These are phyloP conservation scores for Avena eriantha DNA, from an alignment of 176 grass and related monocot species.

Conservation along the genomic window DNA sequence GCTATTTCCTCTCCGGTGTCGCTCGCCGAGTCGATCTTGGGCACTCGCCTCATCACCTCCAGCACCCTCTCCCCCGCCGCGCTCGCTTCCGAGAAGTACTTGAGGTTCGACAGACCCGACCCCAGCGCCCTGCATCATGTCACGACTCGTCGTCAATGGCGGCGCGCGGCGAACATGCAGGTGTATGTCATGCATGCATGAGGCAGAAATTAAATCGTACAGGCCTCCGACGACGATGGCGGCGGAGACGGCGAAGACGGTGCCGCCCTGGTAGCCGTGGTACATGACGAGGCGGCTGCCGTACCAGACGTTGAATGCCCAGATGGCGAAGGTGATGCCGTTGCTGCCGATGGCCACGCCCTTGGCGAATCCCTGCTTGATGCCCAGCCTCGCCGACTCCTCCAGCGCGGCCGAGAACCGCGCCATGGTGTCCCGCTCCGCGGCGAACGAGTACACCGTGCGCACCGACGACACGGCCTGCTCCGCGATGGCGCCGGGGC, in stretches of 20 bases:
- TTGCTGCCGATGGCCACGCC: conserved; percentile 92
- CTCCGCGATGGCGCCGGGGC: conserved; percentile 71
- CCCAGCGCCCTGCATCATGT: conserved; percentile 62
- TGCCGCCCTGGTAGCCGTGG: conserved; percentile 78
- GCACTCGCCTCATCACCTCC: conserved; percentile 73
- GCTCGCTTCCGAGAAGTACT: conserved; percentile 93
- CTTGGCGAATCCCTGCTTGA: conserved; percentile 91
- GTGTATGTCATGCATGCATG: not conserved
- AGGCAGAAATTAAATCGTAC: conserved; percentile 41
- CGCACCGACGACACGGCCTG: conserved; percentile 86
- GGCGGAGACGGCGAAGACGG: conserved; percentile 80
- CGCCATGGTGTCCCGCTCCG: conserved; percentile 67
- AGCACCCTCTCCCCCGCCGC: conserved; percentile 67
- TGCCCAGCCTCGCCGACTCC: conserved; percentile 68
- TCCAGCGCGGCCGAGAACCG: conserved; percentile 73
- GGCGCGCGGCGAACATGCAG: not conserved
- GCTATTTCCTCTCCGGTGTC: conserved; percentile 62
- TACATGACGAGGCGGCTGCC: conserved; percentile 97
- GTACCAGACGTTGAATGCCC: conserved; percentile 89
- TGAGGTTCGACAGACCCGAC: conserved; percentile 87
- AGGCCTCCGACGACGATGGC: conserved; percentile 75
- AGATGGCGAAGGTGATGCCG: conserved; percentile 85
- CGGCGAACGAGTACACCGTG: conserved; percentile 89
- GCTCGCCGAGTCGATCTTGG: conserved; percentile 90
- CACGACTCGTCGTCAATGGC: conserved; percentile 18